These are phyloP conservation scores for Neostapfia colusana DNA, from an alignment of 176 grass and related monocot genomes.

Conservation along the genomic window DNA sequence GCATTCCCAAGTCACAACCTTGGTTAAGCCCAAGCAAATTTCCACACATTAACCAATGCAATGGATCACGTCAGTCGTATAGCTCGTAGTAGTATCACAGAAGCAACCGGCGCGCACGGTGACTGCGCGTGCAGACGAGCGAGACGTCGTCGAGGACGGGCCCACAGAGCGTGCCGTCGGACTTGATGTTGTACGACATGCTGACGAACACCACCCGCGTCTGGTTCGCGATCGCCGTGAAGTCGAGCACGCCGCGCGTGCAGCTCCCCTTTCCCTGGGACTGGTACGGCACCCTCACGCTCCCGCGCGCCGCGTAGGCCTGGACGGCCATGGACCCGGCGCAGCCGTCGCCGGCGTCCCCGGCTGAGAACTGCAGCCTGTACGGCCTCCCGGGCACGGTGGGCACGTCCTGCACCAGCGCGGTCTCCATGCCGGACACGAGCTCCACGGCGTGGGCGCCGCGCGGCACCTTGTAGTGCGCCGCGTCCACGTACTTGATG, in stretches of 20 bases:
- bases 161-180: constrained; percentile 63
- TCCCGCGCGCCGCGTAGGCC: constrained; percentile 38
- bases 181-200: constrained; percentile 41
- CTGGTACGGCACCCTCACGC: constrained; percentile 41
- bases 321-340: constrained; percentile 42
- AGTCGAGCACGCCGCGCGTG: constrained; percentile 47
- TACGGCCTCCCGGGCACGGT: constrained; percentile 44
- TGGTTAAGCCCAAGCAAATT: background rate
- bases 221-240: constrained; percentile 41
- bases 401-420: constrained; percentile 55
- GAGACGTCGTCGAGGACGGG: constrained; percentile 55
- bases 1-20: background rate
- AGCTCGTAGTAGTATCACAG: constrained; percentile 3
- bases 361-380: constrained; percentile 51
- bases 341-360: constrained; percentile 59
- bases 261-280: constrained; percentile 43
- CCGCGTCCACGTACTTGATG: constrained; percentile 62
- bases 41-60: background rate
- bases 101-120: constrained; percentile 11
- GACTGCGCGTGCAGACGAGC: constrained; percentile 28
- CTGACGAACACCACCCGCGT: constrained; percentile 56
- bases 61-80: too few relatives aligned
- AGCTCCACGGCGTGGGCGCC: constrained; percentile 64
- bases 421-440: constrained; percentile 52
- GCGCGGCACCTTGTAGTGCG: constrained; percentile 56